Conservation (phyloP, 805 yeast genomes). For the Deakozyma indianensis region DNA sequence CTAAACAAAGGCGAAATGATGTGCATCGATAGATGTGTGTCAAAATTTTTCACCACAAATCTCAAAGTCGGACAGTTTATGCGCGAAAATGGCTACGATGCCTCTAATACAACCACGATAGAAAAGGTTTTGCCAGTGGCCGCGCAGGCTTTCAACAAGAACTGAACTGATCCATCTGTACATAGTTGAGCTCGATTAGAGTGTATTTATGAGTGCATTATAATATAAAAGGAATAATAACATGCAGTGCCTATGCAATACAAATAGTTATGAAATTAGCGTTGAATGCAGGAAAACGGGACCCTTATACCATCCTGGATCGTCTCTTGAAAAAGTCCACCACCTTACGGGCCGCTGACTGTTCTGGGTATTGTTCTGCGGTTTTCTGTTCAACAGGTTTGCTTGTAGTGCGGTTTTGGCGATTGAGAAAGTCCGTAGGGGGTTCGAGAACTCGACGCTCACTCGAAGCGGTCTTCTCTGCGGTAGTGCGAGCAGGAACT, state of each 20-base stretch:
- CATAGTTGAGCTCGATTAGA: neutral
- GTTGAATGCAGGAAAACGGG: neutral
- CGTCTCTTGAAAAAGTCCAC: slow-evolving; percentile 24
- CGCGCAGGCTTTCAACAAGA: neutral
- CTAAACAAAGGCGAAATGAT: slow-evolving; percentile 69
- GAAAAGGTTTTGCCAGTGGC: slow-evolving; percentile 1
- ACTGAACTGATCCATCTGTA: too few relatives aligned
- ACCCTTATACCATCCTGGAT: slow-evolving; percentile 16
- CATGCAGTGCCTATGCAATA: neutral
- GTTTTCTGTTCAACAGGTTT: neutral
- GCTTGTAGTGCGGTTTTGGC: neutral
- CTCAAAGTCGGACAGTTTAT: slow-evolving; percentile 36
- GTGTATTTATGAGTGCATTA: slow-evolving; percentile 1
- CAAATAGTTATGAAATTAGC: neutral
- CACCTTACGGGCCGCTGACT: slow-evolving; percentile 19
- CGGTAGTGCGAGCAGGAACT: neutral
- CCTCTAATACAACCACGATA: neutral
- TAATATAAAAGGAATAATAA: slow-evolving; percentile 2
- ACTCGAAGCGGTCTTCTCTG: neutral
- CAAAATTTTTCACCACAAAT: slow-evolving; percentile 56
- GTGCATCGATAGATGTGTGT: slow-evolving; percentile 77
- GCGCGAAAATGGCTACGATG: neutral
- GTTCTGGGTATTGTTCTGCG: slow-evolving; percentile 2
- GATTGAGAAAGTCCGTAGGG: neutral
- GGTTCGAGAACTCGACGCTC: neutral